phyloP scores from a whole-genome alignment of 495 filamentous ascomycete genomes.

The Hypoxylon crocopeplum region DNA sequence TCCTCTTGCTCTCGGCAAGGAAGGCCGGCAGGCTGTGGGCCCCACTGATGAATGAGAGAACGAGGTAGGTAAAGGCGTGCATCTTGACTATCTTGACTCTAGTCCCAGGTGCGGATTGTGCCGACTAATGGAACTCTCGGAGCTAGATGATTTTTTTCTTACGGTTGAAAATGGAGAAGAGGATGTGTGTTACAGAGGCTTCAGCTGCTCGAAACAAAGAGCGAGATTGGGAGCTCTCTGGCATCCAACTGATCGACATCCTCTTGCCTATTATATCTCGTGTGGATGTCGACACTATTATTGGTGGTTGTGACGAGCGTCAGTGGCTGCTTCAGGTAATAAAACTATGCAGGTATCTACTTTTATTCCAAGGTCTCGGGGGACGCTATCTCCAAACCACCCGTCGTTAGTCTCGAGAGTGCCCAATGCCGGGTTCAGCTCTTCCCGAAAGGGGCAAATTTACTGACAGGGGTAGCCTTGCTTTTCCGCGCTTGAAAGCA shows the following conservation, averaged over 20 bases:
- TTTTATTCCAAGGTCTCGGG: conserved; percentile 21
- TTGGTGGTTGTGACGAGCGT: conserved; percentile 10
- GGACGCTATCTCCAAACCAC: conserved; percentile 14
- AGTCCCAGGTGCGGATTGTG: background rate
- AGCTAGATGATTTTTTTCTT: conserved; percentile 11
- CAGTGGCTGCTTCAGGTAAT: conserved; percentile 26
- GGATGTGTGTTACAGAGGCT: background rate
- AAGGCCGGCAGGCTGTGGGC: conserved; percentile 17
- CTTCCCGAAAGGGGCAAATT: conserved; percentile 34
- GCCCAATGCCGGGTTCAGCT: conserved; percentile 25
- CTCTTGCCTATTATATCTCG: conserved; percentile 28
- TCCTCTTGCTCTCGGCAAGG: conserved; percentile 20
- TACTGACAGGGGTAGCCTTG: conserved; percentile 8
- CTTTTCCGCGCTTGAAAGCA: background rate
- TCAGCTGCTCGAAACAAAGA: background rate
- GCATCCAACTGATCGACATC: conserved; percentile 18
- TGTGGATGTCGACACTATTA: conserved; percentile 6
- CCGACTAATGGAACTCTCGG: conserved; percentile 6
- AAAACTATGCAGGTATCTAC: conserved; percentile 25
- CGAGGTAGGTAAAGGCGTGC: conserved; percentile 26
- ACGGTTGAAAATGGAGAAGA: background rate
- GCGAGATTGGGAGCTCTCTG: background rate
- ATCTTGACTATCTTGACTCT: conserved; percentile 9
- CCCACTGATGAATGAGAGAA: conserved; percentile 25
- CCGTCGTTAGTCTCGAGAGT: background rate